phyloP scores from a whole-genome alignment of 495 filamentous ascomycete species.

The Xylaria castorea region DNA sequence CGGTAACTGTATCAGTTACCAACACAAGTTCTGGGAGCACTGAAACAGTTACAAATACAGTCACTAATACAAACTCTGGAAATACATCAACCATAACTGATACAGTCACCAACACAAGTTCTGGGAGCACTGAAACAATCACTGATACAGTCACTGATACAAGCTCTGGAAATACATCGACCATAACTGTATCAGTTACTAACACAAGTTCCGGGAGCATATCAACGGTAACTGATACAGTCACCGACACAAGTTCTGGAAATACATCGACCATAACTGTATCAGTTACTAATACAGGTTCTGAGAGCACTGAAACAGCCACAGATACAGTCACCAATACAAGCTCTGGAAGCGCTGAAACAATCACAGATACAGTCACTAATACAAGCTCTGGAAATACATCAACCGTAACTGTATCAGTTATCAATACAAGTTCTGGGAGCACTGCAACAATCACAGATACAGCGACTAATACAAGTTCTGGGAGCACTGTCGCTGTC shows the following conservation, averaged over 20 bases:
- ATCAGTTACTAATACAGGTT: conserved; percentile 16
- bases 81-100: not conserved
- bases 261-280: no score
- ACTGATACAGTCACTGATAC: conserved; percentile 1
- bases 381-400: not conserved
- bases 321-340: conserved; percentile 29
- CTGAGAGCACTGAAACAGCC: not conserved
- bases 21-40: not conserved
- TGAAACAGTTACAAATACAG: conserved; percentile 24
- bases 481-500: no score
- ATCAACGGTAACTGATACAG: conserved; percentile 24
- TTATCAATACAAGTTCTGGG: not conserved
- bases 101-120: not conserved
- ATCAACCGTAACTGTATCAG: not conserved
- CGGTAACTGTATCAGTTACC: not conserved
- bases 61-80: no score
- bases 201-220: not conserved
- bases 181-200: no score
- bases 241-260: conserved; percentile 18
- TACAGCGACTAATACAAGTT: no score
- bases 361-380: conserved; percentile 2
- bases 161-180: not conserved
- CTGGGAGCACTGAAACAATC: not conserved
- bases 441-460: no score
- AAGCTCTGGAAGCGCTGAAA: conserved; percentile 8